Evolutionary conservation across 2,329 filamentous ascomycete genomes (phyloP).

Genomic region (Penicillium sp.): DNA sequence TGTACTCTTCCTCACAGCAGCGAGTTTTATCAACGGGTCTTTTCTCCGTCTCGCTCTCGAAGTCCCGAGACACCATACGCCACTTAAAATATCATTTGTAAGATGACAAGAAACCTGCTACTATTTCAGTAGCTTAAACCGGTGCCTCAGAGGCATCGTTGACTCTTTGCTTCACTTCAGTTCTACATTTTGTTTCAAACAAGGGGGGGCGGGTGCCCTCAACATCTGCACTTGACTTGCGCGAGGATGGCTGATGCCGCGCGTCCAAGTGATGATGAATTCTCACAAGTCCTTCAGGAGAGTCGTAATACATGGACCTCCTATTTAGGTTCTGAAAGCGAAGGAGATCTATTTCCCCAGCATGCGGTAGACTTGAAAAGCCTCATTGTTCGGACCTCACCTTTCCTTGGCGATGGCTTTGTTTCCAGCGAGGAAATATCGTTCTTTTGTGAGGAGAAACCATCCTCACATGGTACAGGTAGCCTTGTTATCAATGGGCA

Average conservation of each 20-base stretch:
- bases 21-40: neutral
- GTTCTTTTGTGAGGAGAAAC: slow-evolving; percentile 25
- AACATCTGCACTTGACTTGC: neutral
- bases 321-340: slow-evolving; percentile 14
- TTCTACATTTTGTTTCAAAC: neutral
- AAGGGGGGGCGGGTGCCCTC: neutral
- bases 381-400: slow-evolving; percentile 20
- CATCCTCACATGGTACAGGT: slow-evolving; percentile 10
- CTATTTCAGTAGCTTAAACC: neutral
- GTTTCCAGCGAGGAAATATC: slow-evolving; percentile 12
- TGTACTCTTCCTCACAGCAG: neutral
- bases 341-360: slow-evolving; percentile 14
- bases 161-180: neutral
- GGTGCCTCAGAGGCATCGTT: neutral
- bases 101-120: neutral
- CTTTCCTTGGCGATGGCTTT: slow-evolving; percentile 25
- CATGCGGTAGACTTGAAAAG: slow-evolving; percentile 20
- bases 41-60: neutral
- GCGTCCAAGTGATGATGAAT: slow-evolving; percentile 23
- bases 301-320: slow-evolving; percentile 20
- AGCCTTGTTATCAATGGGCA: slow-evolving; percentile 22
- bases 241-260: slow-evolving; percentile 19
- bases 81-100: neutral
- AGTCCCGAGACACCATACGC: neutral
- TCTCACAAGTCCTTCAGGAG: slow-evolving; percentile 18